Conservation (phyloP, 495 filamentous ascomycete genomes). For the Penicillium chermesinum region DNA sequence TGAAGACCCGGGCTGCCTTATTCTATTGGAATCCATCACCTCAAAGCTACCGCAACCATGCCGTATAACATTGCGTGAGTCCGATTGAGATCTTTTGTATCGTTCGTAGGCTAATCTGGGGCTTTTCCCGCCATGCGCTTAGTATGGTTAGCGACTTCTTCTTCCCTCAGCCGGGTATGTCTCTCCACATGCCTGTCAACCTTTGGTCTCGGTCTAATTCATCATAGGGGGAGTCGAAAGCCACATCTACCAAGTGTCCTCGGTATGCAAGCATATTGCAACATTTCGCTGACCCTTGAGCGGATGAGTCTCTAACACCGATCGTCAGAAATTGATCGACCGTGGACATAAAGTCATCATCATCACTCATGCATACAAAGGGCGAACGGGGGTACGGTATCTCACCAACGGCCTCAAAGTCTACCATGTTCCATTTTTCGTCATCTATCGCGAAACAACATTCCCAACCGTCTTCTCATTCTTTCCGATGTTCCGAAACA, state of each 20-base stretch:
- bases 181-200: no score
- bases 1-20: background rate
- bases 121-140: slow-evolving; percentile 3
- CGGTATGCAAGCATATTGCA: slow-evolving; percentile 32
- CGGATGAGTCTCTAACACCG: slow-evolving; percentile 10
- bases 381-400: slow-evolving; percentile 89
- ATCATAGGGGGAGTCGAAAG: slow-evolving; percentile 78
- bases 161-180: slow-evolving; percentile 83
- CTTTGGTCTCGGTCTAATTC: slow-evolving; percentile 7
- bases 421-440: slow-evolving; percentile 92
- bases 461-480: slow-evolving; percentile 98
- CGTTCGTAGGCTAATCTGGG: background rate
- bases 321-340: slow-evolving; percentile 74
- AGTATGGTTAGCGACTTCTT: slow-evolving; percentile 99
- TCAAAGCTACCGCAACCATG: slow-evolving; percentile 38
- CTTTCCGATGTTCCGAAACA: slow-evolving; percentile 94
- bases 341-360: slow-evolving; percentile 97
- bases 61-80: slow-evolving; percentile 71
- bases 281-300: background rate
- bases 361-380: slow-evolving; percentile 93
- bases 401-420: slow-evolving; percentile 97
- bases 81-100: background rate
- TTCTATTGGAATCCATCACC: slow-evolving; percentile 2
- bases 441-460: slow-evolving; percentile 92
- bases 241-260: slow-evolving; percentile 96